Conservation (phyloP, 1,284 basidiomycete species). For the Agaricales sp. region DNA sequence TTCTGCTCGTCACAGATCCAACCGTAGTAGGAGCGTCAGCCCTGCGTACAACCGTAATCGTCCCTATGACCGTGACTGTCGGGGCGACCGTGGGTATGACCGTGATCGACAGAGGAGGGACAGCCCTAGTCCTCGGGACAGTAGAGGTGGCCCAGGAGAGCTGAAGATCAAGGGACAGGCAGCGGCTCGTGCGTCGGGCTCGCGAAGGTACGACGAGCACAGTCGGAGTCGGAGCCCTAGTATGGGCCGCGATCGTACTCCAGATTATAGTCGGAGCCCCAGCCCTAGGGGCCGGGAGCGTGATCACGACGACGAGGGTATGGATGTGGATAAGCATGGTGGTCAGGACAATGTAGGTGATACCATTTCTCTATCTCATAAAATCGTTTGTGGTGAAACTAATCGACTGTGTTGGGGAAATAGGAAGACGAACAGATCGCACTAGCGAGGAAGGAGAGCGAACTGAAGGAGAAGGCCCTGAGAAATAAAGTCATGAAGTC, state of each 20-base stretch:
- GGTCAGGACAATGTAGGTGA: too few species aligned
- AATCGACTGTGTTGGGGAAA: constrained; percentile 8
- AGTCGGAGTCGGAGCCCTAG: too few species aligned
- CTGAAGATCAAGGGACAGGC: constrained; percentile 34
- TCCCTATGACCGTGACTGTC: neutral
- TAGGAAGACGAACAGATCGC: constrained; percentile 21
- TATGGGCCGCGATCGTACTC: too few species aligned
- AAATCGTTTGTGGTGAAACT: constrained; percentile 6
- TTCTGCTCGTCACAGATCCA: neutral
- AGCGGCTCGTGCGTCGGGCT: neutral
- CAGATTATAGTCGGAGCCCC: too few species aligned
- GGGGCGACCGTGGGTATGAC: neutral
- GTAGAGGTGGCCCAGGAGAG: constrained; percentile 25
- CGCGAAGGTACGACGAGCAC: too few species aligned
- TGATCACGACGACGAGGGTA: constrained; percentile 17
- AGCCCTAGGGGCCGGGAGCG: constrained; percentile 36
- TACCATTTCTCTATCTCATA: too few species aligned
- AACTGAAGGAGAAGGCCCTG: constrained; percentile 68
- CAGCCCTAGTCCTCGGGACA: neutral
- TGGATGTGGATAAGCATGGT: too few species aligned
- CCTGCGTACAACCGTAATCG: neutral
- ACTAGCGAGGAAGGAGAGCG: constrained; percentile 55
- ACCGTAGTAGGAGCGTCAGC: neutral
- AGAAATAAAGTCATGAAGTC: constrained; percentile 72
- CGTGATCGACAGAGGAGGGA: constrained; percentile 7